A percentile compares a stretch with the other conserved stretches of the same genome.
These are phyloP conservation scores for Rhodomyrtus psidioides DNA, from an alignment of 441 rosid genomes.

Conservation along the genomic window DNA sequence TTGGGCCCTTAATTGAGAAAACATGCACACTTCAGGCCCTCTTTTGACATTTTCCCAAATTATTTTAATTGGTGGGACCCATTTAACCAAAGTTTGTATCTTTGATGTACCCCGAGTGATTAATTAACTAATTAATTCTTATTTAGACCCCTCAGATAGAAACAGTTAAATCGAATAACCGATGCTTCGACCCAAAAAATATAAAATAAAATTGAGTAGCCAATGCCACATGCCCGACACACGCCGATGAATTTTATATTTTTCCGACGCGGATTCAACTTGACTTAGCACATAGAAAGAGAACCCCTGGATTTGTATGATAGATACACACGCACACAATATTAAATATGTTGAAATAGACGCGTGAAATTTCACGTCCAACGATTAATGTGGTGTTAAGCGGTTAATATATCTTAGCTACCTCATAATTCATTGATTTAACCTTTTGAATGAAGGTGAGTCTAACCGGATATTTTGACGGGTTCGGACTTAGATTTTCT, in stretches of 20 bases:
- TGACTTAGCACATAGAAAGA: not conserved
- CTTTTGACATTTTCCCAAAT: too few species aligned
- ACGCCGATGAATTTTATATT: not conserved
- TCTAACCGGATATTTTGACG: too few species aligned
- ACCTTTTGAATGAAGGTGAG: too few species aligned
- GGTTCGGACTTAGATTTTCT: rapidly evolving
- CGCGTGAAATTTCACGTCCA: too few species aligned
- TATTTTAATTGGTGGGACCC: not conserved
- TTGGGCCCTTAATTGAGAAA: too few species aligned
- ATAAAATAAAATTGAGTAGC: not conserved
- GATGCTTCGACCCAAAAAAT: too few species aligned
- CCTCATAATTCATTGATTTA: too few species aligned
- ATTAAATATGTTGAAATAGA: too few species aligned
- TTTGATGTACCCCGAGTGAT: not conserved
- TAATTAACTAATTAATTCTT: not conserved
- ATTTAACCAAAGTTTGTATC: not conserved
- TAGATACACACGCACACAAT: too few species aligned
- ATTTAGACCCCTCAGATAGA: not conserved
- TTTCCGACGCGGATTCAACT: not conserved
- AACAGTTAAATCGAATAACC: not conserved
- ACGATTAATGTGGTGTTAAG: too few species aligned
- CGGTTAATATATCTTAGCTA: too few species aligned
- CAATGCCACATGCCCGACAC: not conserved
- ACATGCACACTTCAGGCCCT: too few species aligned
- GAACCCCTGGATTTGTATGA: not conserved